Evolutionary conservation across 768 basidiomycete species (phyloP).

Genomic region (Termitomyces sp.): DNA sequence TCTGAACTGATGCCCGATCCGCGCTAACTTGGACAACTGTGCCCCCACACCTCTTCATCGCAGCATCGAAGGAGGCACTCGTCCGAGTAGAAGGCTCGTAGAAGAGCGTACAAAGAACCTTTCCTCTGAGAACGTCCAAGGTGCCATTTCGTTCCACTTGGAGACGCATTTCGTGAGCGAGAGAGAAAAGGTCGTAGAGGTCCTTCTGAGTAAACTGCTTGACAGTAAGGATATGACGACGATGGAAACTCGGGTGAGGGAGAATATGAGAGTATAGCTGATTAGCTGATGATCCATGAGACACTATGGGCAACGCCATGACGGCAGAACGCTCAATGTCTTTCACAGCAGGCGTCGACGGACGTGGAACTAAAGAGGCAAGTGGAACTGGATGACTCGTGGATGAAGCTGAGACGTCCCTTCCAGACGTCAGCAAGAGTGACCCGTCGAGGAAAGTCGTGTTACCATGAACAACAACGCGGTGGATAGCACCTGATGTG

Average conservation of each 20-base stretch:
- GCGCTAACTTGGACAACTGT: slow-evolving; percentile 84
- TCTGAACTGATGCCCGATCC: slow-evolving; percentile 82
- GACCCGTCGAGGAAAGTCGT: slow-evolving; percentile 88
- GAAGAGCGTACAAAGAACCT: slow-evolving; percentile 87
- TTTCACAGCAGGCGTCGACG: slow-evolving; percentile 25
- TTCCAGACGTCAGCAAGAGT: slow-evolving; percentile 56
- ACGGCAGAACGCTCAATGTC: slow-evolving; percentile 21
- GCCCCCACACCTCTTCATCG: slow-evolving; percentile 98
- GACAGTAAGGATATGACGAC: slow-evolving; percentile 89
- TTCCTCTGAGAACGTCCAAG: slow-evolving; percentile 86
- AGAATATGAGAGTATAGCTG: slow-evolving; percentile 43
- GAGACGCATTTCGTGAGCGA: slow-evolving; percentile 95
- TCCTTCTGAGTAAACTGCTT: slow-evolving; percentile 90
- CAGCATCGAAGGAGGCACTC: slow-evolving; percentile 93
- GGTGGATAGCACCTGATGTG: slow-evolving; percentile 75
- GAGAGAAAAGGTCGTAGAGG: slow-evolving; percentile 87
- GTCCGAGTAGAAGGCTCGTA: slow-evolving; percentile 98
- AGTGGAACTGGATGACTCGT: slow-evolving; percentile 33
- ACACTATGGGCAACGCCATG: slow-evolving; percentile 22
- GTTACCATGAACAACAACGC: slow-evolving; percentile 86
- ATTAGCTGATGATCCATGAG: slow-evolving; percentile 28
- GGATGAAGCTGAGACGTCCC: slow-evolving; percentile 65
- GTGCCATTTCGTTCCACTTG: slow-evolving; percentile 90
- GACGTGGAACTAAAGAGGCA: slow-evolving; percentile 3
- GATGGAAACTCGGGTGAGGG: slow-evolving; percentile 85